Conservation (phyloP, 306 rosid genomes). For the Glycine latifolia region DNA sequence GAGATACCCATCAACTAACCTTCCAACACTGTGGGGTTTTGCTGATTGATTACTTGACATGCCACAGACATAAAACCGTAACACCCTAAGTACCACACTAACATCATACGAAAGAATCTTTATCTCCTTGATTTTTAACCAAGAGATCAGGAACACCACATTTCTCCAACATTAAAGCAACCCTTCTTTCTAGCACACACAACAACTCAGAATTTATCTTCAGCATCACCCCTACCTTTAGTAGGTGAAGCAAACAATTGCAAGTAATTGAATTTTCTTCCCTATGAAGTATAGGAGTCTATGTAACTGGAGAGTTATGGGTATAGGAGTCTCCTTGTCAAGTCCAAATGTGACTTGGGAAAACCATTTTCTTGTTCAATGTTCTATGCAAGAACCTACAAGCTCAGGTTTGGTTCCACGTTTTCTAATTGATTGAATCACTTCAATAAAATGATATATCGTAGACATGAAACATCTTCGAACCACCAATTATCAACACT, state of each 20-base stretch:
- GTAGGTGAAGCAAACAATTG: constrained; percentile 74
- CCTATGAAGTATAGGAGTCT: constrained; percentile 60
- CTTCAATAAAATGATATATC: constrained; percentile 83
- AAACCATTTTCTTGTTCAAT: constrained; percentile 66
- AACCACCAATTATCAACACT: constrained; percentile 72
- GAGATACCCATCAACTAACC: constrained; percentile 77
- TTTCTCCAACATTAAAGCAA: constrained; percentile 64
- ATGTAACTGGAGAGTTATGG: constrained; percentile 47
- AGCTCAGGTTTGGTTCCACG: constrained; percentile 61
- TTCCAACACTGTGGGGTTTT: constrained; percentile 63
- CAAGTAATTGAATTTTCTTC: constrained; percentile 73
- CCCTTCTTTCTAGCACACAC: constrained; percentile 60
- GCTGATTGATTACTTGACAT: constrained; percentile 47
- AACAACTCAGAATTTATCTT: constrained; percentile 58
- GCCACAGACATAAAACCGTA: constrained; percentile 55
- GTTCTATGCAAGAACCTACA: constrained; percentile 73
- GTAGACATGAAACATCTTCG: constrained; percentile 62
- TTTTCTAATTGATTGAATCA: constrained; percentile 61
- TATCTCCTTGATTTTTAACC: constrained; percentile 59
- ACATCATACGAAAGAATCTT: constrained; percentile 62
- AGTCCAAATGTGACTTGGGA: too few relatives aligned
- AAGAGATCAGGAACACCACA: constrained; percentile 67
- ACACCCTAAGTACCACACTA: constrained; percentile 58
- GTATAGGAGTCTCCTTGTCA: constrained; percentile 37
- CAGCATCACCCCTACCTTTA: constrained; percentile 63